Evolutionary conservation across 306 rosid genomes (phyloP).

Genomic region (Gastrolobium villosum): DNA sequence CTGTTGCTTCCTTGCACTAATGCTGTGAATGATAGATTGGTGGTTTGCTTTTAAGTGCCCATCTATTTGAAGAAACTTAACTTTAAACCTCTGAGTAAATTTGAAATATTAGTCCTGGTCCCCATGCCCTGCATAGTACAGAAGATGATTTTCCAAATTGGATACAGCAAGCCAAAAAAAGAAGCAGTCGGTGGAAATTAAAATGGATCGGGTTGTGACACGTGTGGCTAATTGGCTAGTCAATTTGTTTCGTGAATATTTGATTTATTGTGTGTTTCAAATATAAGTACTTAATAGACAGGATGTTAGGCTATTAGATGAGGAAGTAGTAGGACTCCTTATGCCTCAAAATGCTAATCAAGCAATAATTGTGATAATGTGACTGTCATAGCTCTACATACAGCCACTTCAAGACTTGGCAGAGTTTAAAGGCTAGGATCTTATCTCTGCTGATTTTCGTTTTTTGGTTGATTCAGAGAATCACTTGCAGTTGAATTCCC

Average conservation of each 20-base stretch:
- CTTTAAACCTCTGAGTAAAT: not conserved
- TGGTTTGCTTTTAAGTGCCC: not conserved
- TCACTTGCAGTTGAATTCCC: conserved; percentile 73
- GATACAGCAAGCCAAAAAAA: no score
- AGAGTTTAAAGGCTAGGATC: conserved; percentile 3
- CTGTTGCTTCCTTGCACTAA: conserved; percentile 3
- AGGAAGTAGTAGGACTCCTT: not conserved
- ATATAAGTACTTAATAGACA: not conserved
- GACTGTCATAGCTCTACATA: conserved; percentile 18
- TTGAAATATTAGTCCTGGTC: not conserved
- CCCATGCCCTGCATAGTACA: no score
- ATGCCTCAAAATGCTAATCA: conserved; percentile 27
- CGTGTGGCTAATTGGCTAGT: no score
- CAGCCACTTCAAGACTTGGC: conserved; percentile 26
- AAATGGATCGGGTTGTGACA: no score
- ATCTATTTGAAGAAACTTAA: conserved; percentile 1
- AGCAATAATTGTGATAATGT: conserved; percentile 28
- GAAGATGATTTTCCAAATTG: no score
- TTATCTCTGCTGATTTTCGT: conserved; percentile 38
- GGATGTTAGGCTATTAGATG: conserved; percentile 20
- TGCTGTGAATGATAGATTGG: conserved; percentile 5
- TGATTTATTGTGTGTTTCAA: conserved; percentile 1
- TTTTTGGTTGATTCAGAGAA: conserved; percentile 68
- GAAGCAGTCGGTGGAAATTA: no score
- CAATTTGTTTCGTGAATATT: not conserved